Evolutionary conservation across 176 grass and related monocot genomes (phyloP), one percentile per base, ranked within the genome.

Genomic region (Oryza nivara): DNA sequence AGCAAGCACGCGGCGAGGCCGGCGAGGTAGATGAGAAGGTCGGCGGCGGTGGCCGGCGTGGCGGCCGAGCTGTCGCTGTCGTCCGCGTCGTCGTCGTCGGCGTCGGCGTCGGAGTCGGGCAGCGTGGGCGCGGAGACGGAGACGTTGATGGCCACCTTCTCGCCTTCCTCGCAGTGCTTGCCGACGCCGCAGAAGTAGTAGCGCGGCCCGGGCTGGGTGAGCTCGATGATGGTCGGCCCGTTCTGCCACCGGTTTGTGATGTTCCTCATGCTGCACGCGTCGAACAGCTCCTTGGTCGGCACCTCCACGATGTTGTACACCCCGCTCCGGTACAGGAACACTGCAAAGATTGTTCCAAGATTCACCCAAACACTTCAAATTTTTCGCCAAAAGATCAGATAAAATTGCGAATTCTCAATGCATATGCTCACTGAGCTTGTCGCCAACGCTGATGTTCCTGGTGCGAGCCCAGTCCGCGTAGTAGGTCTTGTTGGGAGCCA

Each of bases 181-280:
- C 93, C 96, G 17, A 98, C 86, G 32, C 87, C 86, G 89, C 92
- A 91, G 66, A 94, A 98, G 71, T 89, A 98, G 79, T 89, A 96
- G 51, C 84, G 89, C 41, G 77, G 68, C 0, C 96, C 89, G 0
- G 89, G 80, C 47, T 91, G 15, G 1, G 75, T 89, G 85, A 98
- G 85, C 88, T 94, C 87, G 69, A 98, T 74, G 86, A 92, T 88
- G 67, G 88, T 82, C 2, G 96, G 93, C 5, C 91, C 91, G 12
- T 35, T 48, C 82, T 85, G 77, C 74, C 88, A 93, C n/a, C 91
- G 80, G 65, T 74, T 88, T 67, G 84, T 93, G 75, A 91, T 86
- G 28, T 95, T 87, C 49, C 43, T 67, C 74, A 91, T 86, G 68
- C 64, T 89, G 80, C 95, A 97, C 9, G 2, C 44, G 52, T 89